Conservation (phyloP, 2,329 filamentous ascomycete species). For the Monosporascus sp. region DNA sequence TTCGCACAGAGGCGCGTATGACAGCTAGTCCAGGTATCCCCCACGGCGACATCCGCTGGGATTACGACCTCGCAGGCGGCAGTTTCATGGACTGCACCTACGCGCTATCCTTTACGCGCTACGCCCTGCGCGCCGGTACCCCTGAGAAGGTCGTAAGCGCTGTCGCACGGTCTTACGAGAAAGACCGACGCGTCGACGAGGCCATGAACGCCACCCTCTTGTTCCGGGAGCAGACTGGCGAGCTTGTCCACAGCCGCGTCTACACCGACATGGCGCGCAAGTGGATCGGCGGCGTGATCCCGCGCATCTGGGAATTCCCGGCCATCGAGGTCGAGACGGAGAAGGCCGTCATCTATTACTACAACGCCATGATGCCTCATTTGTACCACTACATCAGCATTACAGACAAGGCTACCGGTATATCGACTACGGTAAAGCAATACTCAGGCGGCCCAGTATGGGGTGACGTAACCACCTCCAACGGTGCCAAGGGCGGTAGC, state of each 20-base stretch:
- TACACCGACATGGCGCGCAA: conserved; percentile 26
- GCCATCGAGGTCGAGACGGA: conserved; percentile 28
- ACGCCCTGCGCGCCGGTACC: conserved; percentile 1
- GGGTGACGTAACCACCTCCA: conserved; percentile 20
- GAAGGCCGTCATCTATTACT: conserved; percentile 25
- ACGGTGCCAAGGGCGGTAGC: conserved; percentile 8
- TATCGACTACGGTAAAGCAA: conserved; percentile 19
- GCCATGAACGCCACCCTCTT: conserved; percentile 25
- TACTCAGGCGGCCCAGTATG: conserved; percentile 25
- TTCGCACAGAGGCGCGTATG: too few species aligned
- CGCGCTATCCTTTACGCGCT: conserved; percentile 26
- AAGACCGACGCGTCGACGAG: conserved; percentile 24
- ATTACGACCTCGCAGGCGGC: neutral
- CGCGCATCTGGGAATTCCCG: conserved; percentile 27
- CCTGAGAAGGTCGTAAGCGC: conserved; percentile 27
- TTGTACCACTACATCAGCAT: conserved; percentile 29
- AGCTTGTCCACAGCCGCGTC: conserved; percentile 22
- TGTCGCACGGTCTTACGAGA: conserved; percentile 17
- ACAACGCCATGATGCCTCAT: conserved; percentile 30
- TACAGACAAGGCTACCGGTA: conserved; percentile 22
- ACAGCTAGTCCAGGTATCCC: too few species aligned
- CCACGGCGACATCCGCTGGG: neutral
- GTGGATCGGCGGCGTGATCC: conserved; percentile 17
- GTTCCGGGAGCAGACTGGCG: conserved; percentile 16
- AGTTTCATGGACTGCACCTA: conserved; percentile 22